Base-by-base conservation (phyloP, 345 rosid species). In the Moricandia arvensis region DNA sequence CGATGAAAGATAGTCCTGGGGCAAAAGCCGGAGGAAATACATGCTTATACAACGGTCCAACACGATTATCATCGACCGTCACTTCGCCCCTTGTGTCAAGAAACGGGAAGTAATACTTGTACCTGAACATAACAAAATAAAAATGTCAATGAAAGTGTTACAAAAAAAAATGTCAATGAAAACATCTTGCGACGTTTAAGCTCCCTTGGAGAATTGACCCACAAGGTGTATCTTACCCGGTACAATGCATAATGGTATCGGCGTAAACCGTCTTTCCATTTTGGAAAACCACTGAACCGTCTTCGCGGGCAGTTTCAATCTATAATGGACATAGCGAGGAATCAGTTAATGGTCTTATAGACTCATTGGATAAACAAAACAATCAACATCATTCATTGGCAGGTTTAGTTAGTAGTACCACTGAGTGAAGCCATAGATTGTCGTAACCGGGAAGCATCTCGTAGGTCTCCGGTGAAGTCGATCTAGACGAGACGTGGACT, bases 81-180 rank as follows among this genome's bases (percentile, higher is more conserved):
- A 94, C 93, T 69, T 80, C 31, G 53, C 89, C 96, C 47, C 83
- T 80, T 6, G 95, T 89, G 63, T 90, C 90, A 7, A 93, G 91
- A 83, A 93, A 93, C 10, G 96, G 96, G 75, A 88, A 89, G 79
- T 86, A 82, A 79, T 91, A 91, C 77, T 91, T 90, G 90, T 91
- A 94, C 88, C 98, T 94, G 72, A 35, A 13, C 18, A 60, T 30
- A 37, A 26, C 27, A 59, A 45, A 29, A 21, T 21, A 1, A 47
- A 33, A 6, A 33, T 1, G 37, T 29, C 5, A 29, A 29, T 29
- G 31, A 29, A 29, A 29, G n/a, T n/a, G n/a, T n/a, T n/a, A n/a
- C n/a, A 29, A 38, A 16, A 53, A 1, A 38, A 41, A 30, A 41
- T 8, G 16, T 64, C 2, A 71, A 10, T 34, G 4, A 54, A 51